Base-by-base conservation (phyloP, 768 basidiomycete genomes). In the Termitomyces heimii region DNA sequence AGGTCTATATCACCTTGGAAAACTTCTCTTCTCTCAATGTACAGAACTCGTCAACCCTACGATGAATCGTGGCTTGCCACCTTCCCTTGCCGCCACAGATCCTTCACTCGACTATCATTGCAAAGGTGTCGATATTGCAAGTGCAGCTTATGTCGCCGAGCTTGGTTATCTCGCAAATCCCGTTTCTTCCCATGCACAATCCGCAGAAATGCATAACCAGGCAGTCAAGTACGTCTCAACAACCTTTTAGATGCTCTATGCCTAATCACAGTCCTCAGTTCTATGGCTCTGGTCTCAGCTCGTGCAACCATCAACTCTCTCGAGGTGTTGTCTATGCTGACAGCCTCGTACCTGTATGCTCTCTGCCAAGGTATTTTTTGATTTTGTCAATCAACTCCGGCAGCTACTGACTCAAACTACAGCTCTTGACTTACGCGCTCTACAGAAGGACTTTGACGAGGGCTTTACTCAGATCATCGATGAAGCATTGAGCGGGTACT, bases 171-270 rank as follows among this genome's bases (percentile, higher is more conserved):
- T 93, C 26, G 92, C 88, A 20, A 89, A 83, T 73, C 91, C 92
- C 0, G 91, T 94, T 12, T 88, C 87, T 3, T 90, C 89, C 0
- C 86, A 89, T 62, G 83, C 92, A 49, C 90, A 94, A 65, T 88
- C 86, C 2, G 92, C 92, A 1, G 92, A 94, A 72, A 91, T 93
- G 88, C 89, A 92, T 67, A 94, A 94, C 63, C 92, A 94, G 70
- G 88, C 92, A 44, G 82, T 94, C 70, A 94, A 94, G 89, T 91
- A 61, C 59, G 88, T 75, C 6, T 35, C 29, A 37, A 13, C 26
- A 14, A 48, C 52, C 45, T 13, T 18, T 13, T 16, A 48, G 14
- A 53, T 52, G 32, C n/a, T 51, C 20, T 42, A 44, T 32, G 8
- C 26, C 45, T 61, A 10, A 58, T 44, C 52, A 61, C 43, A 42